Percentiles rank a stretch among this genome's conserved stretches.
Conservation (phyloP, 2,329 filamentous ascomycete genomes). For the Verticillium isaacii region DNA sequence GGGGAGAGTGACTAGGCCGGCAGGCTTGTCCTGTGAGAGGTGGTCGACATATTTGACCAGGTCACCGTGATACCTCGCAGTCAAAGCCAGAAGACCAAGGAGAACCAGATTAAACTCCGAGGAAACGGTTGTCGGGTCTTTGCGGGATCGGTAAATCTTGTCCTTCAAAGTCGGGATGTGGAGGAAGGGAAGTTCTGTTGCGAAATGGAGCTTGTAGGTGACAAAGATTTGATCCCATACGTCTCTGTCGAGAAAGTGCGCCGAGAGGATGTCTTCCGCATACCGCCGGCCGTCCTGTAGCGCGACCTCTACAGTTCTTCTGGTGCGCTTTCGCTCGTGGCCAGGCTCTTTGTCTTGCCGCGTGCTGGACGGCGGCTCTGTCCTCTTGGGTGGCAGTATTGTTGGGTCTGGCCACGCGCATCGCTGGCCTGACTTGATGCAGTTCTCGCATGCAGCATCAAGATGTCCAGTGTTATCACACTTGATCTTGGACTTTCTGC, state of each 20-base stretch:
- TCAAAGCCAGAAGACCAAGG: constrained; percentile 63
- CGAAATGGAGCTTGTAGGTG: constrained; percentile 67
- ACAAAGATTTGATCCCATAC: constrained; percentile 67
- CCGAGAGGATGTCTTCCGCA: constrained; percentile 57
- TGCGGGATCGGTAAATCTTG: constrained; percentile 38
- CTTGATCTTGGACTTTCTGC: constrained; percentile 79
- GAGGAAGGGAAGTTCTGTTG: constrained; percentile 67
- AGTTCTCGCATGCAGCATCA: constrained; percentile 59
- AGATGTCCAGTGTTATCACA: constrained; percentile 67
- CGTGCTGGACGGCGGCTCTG: constrained; percentile 27
- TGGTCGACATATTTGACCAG: constrained; percentile 51
- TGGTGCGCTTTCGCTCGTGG: constrained; percentile 44
- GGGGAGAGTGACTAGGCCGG: background rate
- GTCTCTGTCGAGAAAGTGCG: constrained; percentile 55
- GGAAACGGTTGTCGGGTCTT: constrained; percentile 24
- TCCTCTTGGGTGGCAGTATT: constrained; percentile 33
- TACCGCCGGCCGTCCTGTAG: constrained; percentile 32
- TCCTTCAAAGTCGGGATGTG: constrained; percentile 61
- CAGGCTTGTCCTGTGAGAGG: constrained; percentile 18
- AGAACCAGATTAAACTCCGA: constrained; percentile 53
- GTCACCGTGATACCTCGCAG: constrained; percentile 61
- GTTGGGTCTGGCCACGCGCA: constrained; percentile 62
- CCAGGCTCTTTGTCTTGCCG: constrained; percentile 37
- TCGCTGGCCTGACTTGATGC: constrained; percentile 64
- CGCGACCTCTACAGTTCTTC: constrained; percentile 37